These are phyloP conservation scores for Xylaria multiplex DNA, from an alignment of 2,329 filamentous ascomycete species.

Conservation along the genomic window DNA sequence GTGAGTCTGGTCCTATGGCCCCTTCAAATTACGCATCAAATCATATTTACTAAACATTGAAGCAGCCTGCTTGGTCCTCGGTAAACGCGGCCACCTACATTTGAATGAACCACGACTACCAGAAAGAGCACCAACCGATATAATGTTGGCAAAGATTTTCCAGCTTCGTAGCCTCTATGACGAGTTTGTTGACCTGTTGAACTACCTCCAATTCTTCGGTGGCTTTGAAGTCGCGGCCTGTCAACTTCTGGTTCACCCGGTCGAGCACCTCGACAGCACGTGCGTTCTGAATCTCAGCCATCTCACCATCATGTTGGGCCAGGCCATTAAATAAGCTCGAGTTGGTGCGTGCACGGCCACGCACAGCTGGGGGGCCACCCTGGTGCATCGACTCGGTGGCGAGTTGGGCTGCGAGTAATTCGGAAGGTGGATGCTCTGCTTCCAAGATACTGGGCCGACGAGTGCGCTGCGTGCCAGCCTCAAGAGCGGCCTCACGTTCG, in stretches of 20 bases:
- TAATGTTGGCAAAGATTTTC: slow-evolving; percentile 99
- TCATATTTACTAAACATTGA: slow-evolving; percentile 5
- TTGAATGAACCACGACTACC: slow-evolving; percentile 63
- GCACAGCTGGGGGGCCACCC: slow-evolving; percentile 58
- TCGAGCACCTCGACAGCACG: slow-evolving; percentile 90
- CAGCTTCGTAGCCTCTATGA: slow-evolving; percentile 93
- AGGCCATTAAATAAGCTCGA: slow-evolving; percentile 55
- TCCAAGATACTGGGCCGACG: slow-evolving; percentile 78
- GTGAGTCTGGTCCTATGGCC: not conserved
- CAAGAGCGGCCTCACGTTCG: slow-evolving; percentile 66
- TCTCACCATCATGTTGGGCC: slow-evolving; percentile 54
- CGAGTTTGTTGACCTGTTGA: slow-evolving; percentile 91
- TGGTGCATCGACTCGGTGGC: slow-evolving; percentile 51
- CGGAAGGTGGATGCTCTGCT: slow-evolving; percentile 66
- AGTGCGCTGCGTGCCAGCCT: slow-evolving; percentile 60
- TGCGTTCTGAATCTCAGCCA: slow-evolving; percentile 87
- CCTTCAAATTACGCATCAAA: slow-evolving; percentile 14
- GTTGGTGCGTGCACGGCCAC: slow-evolving; percentile 68
- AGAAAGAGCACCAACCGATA: slow-evolving; percentile 99
- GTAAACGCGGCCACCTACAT: not conserved
- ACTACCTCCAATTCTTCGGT: slow-evolving; percentile 85
- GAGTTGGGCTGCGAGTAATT: slow-evolving; percentile 62
- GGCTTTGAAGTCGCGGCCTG: slow-evolving; percentile 89
- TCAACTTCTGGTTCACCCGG: slow-evolving; percentile 94
- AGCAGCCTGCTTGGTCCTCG: not conserved